Evolutionary conservation across 108 stramenopile species (phyloP), one percentile per base, ranked within the genome.

Genomic region (Ochromonas danica): DNA sequence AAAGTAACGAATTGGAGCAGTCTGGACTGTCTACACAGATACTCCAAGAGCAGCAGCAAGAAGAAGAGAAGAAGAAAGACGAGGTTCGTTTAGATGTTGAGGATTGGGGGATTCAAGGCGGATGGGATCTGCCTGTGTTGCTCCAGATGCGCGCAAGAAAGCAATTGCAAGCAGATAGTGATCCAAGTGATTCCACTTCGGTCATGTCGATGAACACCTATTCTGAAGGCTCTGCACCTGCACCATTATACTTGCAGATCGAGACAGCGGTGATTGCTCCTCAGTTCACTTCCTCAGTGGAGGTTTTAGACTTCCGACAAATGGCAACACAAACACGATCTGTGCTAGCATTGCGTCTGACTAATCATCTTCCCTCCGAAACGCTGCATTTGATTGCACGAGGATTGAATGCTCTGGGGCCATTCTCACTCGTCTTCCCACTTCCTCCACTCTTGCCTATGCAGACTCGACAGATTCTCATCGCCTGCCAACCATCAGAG

Each of bases 81-180:
- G 10, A 39, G 6, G 3, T 60, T 14, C 6, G 14, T 14, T 70
- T 70, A 22, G 14, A 6, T 38, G 67, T 42, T 33, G 72, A 75
- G 22, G 72, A 75, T 6, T 75, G 72, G 72, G 72, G 72, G 28
- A 36, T 75, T 36, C 6, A 30, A 38, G 72, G 72, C 41, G 31
- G 10, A 6, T 75, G 43, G 45, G 22, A 75, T 36, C 6, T 75
- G 3, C 72, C 72, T 6, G 38, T 75, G 3, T 75, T 75, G 14
- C 6, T 75, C 45, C 6, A 75, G 31, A 6, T 6, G 10, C 6
- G 6, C 14, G 25, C 3, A 42, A 28, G 45, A 14, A 75, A 31
- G 10, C 17, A 14, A 17, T 14, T 31, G 17, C 17, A 10, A 17
- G 40, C 14, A 17, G 67, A 22, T 70, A 31, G 40, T 38, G 51